Evolutionary conservation across 768 basidiomycete genomes (phyloP), one percentile per base, ranked within the genome.

Genomic region (Atractiella rhizophila): DNA sequence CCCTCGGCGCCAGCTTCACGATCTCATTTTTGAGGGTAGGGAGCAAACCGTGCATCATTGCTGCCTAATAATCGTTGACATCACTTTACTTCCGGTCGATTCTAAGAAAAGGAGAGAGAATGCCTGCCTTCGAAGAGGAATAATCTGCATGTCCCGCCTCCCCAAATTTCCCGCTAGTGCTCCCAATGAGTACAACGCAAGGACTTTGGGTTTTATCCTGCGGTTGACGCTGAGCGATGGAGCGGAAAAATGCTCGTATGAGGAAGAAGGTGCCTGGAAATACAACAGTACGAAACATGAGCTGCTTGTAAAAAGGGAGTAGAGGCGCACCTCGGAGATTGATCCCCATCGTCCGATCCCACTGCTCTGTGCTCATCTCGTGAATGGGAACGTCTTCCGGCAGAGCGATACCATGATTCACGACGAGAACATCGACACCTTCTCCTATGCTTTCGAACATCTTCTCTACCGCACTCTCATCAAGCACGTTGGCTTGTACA

Each of bases 21-120:
- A 78, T 76, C 57, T 80, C 76, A 55, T 78, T 79, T 59, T 79
- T 78, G 48, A 78, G 62, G 4, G 69, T 63, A 49, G 71, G 57
- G 4, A 67, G 68, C 26, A 78, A 52, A 1, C 75, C 77, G 13
- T 32, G 21, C 49, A 51, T 51, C 43, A 45, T 45, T 7, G 43
- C 37, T n/a, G 40, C 18, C 25, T 45, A 30, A 2, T 16, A 16
- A 30, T 30, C 29, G 29, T 12, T 16, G 29, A 16, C 29, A 16
- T 30, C 29, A 30, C 12, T 12, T 12, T 12, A 16, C 12, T 30
- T 16, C 12, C 2, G 12, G 46, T 62, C 75, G 64, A 4, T 68
- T 74, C 74, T 16, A 15, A n/a, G 5, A 21, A 28, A 11, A 28
- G 28, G 7, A 13, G 18, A 31, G 12, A 12, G 13, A 0, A 50